phyloP scores from a whole-genome alignment of 176 grass and related monocot genomes.

The Eragrostis nindensis region DNA sequence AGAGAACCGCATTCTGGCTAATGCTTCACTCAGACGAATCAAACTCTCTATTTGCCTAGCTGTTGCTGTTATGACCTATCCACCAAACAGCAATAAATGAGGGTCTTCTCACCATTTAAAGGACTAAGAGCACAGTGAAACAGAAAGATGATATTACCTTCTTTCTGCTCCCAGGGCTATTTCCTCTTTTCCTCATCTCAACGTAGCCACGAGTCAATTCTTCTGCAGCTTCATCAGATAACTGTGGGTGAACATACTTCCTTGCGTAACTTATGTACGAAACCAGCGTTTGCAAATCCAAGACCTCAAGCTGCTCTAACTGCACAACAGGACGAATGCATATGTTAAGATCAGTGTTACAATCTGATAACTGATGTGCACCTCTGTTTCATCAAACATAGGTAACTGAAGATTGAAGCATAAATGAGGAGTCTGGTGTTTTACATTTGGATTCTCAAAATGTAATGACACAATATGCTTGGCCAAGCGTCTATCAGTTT shows the following conservation, averaged over 20 bases:
- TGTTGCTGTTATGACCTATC: slow-evolving; percentile 94
- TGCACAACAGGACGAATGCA: slow-evolving; percentile 46
- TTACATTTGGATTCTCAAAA: slow-evolving; percentile 90
- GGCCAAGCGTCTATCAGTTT: slow-evolving; percentile 88
- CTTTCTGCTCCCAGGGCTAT: slow-evolving; percentile 92
- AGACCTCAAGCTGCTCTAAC: slow-evolving; percentile 67
- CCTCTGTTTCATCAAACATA: slow-evolving; percentile 12
- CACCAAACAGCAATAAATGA: slow-evolving; percentile 33
- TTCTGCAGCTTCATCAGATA: slow-evolving; percentile 98
- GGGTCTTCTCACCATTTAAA: slow-evolving; percentile 11
- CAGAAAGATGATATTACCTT: slow-evolving; percentile 55
- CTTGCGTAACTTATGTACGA: slow-evolving; percentile 96
- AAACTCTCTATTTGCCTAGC: slow-evolving; percentile 97
- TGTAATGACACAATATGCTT: slow-evolving; percentile 98
- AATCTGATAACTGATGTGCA: slow-evolving; percentile 13
- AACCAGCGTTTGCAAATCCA: slow-evolving; percentile 82
- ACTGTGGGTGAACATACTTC: slow-evolving; percentile 85
- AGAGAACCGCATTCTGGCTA: slow-evolving; percentile 94
- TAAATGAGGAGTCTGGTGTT: slow-evolving; percentile 25
- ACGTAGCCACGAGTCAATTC: slow-evolving; percentile 88
- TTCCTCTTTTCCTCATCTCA: slow-evolving; percentile 92
- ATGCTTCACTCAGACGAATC: slow-evolving; percentile 94
- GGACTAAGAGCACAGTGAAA: slow-evolving; percentile 2
- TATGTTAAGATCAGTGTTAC: slow-evolving; percentile 11
- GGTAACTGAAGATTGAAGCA: not conserved